A percentile compares a stretch with the other conserved stretches of the same genome.
phyloP scores from a whole-genome alignment of 2,329 filamentous ascomycete species.

The Fusarium cicatricum region DNA sequence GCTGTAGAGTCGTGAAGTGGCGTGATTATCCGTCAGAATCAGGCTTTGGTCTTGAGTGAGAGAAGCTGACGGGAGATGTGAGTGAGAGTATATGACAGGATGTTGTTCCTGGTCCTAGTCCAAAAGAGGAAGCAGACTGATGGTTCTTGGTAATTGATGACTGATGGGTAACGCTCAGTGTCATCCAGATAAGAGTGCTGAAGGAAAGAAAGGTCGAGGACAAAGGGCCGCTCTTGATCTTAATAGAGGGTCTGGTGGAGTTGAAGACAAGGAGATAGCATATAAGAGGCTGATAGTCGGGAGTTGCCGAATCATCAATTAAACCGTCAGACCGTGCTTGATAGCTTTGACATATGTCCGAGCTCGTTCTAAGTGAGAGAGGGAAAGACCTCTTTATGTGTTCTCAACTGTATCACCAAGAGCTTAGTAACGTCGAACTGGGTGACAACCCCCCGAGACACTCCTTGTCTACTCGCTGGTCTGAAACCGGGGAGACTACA shows the following conservation, averaged over 20 bases:
- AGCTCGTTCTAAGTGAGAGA: background rate
- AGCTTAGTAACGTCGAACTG: background rate
- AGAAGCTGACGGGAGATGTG: background rate
- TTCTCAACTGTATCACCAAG: conserved; percentile 12
- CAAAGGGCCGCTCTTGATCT: background rate
- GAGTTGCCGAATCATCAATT: background rate
- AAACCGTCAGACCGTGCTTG: background rate
- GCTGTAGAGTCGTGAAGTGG: background rate
- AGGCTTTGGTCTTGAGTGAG: conserved; percentile 1
- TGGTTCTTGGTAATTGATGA: background rate
- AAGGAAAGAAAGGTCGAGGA: background rate
- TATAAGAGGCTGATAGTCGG: background rate
- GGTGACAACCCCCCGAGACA: background rate
- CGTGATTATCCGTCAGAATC: background rate
- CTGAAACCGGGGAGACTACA: background rate
- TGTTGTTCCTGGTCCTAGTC: background rate
- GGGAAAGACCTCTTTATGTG: conserved; percentile 24
- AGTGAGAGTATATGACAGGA: background rate
- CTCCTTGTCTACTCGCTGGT: background rate
- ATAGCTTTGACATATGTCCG: background rate
- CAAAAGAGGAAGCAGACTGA: background rate
- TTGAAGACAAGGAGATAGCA: background rate
- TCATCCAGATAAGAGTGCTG: background rate
- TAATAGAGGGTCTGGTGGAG: background rate
- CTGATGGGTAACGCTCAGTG: background rate